phyloP scores from a whole-genome alignment of 106 monocot species.

The Dendrobium huoshanense region DNA sequence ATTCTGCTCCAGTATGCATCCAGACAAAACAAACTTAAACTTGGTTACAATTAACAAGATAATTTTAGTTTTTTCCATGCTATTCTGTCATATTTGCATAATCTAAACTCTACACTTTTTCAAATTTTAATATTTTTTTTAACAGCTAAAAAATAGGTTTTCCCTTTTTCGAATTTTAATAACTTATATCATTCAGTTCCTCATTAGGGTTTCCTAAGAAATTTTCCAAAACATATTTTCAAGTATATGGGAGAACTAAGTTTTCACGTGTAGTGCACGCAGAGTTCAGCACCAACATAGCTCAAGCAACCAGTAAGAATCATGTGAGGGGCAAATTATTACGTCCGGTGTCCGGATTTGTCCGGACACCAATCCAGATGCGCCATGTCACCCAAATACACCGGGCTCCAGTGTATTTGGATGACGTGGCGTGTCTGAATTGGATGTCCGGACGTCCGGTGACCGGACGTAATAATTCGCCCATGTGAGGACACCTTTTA shows the following conservation, averaged over 20 bases:
- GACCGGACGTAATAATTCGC: too few species aligned
- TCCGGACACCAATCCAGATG: too few species aligned
- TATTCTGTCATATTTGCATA: background rate
- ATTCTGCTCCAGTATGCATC: background rate
- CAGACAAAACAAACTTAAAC: background rate
- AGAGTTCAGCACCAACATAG: background rate
- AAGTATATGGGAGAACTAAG: background rate
- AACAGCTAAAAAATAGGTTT: too few species aligned
- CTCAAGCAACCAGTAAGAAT: background rate
- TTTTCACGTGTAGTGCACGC: background rate
- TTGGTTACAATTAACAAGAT: background rate
- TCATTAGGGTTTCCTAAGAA: background rate
- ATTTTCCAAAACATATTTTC: background rate
- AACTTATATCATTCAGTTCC: background rate
- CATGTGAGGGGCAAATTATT: background rate
- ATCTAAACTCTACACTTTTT: background rate
- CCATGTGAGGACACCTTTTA: conserved; percentile 1
- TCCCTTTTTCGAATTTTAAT: background rate
- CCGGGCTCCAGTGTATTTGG: too few species aligned
- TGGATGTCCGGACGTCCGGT: too few species aligned
- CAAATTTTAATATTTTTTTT: background rate
- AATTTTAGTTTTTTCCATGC: background rate
- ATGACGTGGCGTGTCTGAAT: too few species aligned
- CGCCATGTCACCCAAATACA: too few species aligned
- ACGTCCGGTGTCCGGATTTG: too few species aligned